These are phyloP conservation scores for Neospora caninum DNA, from an alignment of 169 alveolate genomes.

Conservation along the genomic window DNA sequence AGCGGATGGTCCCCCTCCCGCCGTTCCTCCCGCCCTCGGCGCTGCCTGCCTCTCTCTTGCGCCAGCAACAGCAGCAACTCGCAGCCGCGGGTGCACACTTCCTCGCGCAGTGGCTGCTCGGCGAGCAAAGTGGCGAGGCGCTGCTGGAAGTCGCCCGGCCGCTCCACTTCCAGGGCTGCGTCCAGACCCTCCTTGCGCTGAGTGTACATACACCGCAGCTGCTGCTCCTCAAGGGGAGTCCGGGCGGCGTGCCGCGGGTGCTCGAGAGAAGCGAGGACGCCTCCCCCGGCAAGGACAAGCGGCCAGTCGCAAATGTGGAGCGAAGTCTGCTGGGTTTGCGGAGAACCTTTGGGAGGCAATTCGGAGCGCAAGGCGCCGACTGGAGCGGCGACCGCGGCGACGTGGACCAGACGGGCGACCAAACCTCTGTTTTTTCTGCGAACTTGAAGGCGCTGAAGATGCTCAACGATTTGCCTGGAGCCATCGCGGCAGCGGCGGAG, in stretches of 20 bases:
- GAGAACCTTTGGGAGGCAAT: background rate
- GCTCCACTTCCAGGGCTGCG: slow-evolving; percentile 57
- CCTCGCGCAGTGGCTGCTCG: slow-evolving; percentile 46
- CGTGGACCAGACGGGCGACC: background rate
- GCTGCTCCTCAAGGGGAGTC: background rate
- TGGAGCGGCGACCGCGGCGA: slow-evolving; percentile 10
- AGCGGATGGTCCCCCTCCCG: slow-evolving; percentile 62
- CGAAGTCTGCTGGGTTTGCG: background rate
- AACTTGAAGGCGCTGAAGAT: background rate
- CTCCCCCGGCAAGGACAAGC: background rate
- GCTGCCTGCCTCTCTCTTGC: slow-evolving; percentile 47
- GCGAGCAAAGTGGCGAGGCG: slow-evolving; percentile 5
- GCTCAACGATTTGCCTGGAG: background rate
- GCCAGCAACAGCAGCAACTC: slow-evolving; percentile 58
- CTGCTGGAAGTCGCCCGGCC: slow-evolving; percentile 52
- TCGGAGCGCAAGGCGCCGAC: slow-evolving; percentile 29
- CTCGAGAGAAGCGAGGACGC: slow-evolving; percentile 23
- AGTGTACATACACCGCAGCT: slow-evolving; percentile 56
- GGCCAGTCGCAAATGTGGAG: too few species aligned
- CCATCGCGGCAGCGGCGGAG: background rate
- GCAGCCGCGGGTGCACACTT: slow-evolving; percentile 25
- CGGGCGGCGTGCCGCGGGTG: slow-evolving; percentile 12
- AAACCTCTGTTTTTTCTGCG: background rate
- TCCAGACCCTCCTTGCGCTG: slow-evolving; percentile 63
- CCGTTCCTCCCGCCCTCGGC: slow-evolving; percentile 62